A percentile compares a stretch with the other conserved stretches of the same genome.
These are phyloP conservation scores for Pythium grandisporangium DNA, from an alignment of 352 stramenopile species.

Conservation along the genomic window DNA sequence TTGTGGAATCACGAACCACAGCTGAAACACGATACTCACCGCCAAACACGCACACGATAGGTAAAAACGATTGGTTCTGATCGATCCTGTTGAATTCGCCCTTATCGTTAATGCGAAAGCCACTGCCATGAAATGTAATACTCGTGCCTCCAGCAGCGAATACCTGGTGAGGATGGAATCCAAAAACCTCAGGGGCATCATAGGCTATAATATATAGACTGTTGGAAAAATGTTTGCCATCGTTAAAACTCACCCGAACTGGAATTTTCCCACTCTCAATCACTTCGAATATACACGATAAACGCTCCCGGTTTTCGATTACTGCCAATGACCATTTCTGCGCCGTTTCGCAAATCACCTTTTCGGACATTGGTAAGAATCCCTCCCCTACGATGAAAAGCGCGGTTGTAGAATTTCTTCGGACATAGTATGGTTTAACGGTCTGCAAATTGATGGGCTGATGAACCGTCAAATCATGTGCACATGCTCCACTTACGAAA, in stretches of 20 bases:
- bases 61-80: background rate
- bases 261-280: too few relatives aligned
- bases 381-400: background rate
- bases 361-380: conserved; percentile 1
- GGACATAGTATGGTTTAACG: conserved; percentile 2
- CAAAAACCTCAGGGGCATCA: conserved; percentile 2
- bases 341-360: conserved; percentile 6
- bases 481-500: background rate
- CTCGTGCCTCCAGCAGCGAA: background rate
- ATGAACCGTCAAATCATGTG: conserved; percentile 3
- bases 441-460: background rate
- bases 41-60: conserved; percentile 9
- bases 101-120: too few relatives aligned
- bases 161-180: background rate
- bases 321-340: too few relatives aligned
- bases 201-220: conserved; percentile 3
- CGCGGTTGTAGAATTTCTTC: background rate
- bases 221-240: conserved; percentile 4
- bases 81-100: too few relatives aligned
- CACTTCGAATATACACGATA: too few relatives aligned
- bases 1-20: background rate
- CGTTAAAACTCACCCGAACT: conserved; percentile 9
- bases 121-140: background rate
- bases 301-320: too few relatives aligned
- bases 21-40: background rate